Evolutionary conservation across 2,329 filamentous ascomycete species (phyloP), one percentile per base, ranked within the genome.

Genomic region (Microascus cirrosus): DNA sequence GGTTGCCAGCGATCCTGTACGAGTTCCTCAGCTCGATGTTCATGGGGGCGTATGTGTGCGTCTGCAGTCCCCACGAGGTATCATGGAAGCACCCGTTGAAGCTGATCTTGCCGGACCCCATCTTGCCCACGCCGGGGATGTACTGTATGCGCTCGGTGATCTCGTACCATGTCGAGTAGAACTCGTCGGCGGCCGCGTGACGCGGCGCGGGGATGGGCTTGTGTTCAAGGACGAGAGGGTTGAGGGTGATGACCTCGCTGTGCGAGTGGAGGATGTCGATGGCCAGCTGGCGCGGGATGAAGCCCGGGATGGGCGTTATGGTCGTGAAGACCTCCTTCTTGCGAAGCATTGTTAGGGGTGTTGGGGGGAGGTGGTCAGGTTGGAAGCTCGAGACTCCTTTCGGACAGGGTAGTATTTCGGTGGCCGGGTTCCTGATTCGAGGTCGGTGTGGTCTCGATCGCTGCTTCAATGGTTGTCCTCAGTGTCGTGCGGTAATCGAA

Each of bases 31-130:
- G 69, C 66, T 89, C 85, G 56, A 87, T 76, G 61, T 77, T 80
- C 67, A 87, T 78, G 35, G 85, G 85, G 50, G 83, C 84, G 66
- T 87, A 87, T 56, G 84, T 83, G 71, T 89, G 85, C 11, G 83
- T 86, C 71, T 89, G 85, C 60, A 89, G 71, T 3, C 85, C 85
- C 81, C 83, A 87, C 2, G 85, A 83, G 75, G 87, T 82, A 68
- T 88, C 79, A 66, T 89, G 85, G 67, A 89, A 89, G 66, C 84
- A 86, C 60, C 83, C 85, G 60, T 83, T 86, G 72, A 89, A 89
- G 53, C 75, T 78, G 69, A 89, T 85, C 65, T 82, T 81, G 66
- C 83, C 79, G 3, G 82, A 81, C 25, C 84, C 84, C 60, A 85
- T 75, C 70, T 76, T 82, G 62, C 85, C 85, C 58, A 87, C 72